These are phyloP conservation scores for Capsicum chinense DNA, from an alignment of 257 asterid species.

Conservation along the genomic window DNA sequence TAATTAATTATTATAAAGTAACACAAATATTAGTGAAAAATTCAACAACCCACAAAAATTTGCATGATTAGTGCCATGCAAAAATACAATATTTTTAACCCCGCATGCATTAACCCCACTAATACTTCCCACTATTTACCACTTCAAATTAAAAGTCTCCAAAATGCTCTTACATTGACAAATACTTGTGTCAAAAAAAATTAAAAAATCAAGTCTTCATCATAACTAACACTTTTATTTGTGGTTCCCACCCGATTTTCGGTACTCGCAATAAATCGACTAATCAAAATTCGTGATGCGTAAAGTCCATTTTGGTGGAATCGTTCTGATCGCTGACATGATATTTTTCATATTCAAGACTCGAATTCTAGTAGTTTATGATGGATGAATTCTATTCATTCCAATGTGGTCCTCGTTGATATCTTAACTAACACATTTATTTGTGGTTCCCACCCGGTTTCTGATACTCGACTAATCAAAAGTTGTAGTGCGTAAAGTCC, in stretches of 20 bases:
- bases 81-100: background rate
- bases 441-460: too few relatives aligned
- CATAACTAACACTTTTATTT: background rate
- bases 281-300: too few relatives aligned
- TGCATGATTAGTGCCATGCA: constrained; percentile 29
- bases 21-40: background rate
- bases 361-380: too few relatives aligned
- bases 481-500: too few relatives aligned
- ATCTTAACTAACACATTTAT: too few relatives aligned
- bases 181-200: background rate
- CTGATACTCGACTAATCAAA: too few relatives aligned
- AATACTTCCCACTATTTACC: constrained; percentile 8
- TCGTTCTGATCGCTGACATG: too few relatives aligned
- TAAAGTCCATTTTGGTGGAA: too few relatives aligned
- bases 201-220: background rate
- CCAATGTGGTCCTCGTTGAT: too few relatives aligned
- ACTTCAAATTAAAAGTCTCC: constrained; percentile 8
- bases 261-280: background rate
- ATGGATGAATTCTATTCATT: too few relatives aligned
- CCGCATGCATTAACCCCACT: constrained; percentile 30
- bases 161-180: background rate
- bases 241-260: accelerated
- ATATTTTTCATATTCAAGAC: too few relatives aligned
- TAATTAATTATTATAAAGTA: background rate
- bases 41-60: constrained; percentile 27